Base-by-base conservation (phyloP, 83 land plant species). In the Diphasiastrum complanatum region DNA sequence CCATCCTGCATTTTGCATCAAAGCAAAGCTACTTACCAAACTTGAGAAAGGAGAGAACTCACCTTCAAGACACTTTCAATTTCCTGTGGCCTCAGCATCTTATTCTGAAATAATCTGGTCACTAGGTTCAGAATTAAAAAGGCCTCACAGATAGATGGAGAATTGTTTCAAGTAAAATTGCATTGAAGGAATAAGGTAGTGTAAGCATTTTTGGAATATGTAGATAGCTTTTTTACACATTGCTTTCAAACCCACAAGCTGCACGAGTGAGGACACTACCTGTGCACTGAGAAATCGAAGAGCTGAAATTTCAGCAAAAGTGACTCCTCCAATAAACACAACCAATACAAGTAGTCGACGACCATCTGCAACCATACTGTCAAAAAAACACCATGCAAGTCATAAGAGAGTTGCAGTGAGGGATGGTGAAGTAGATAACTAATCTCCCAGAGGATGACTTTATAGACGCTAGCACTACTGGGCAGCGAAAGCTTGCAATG, bases 281-380 rank as follows among this genome's bases (percentile, higher is more conserved):
- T 83, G 86, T 46, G 77, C 61, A 67, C 76, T 73, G 27, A 83
- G 79, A 43, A 83, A 83, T 18, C 97, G 81, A 53, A 92, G 91
- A 31, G 97, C 95, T 53, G 95, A 81, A 34, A 88, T 85, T 69
- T 87, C 97, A n/a, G 95, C 95, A 81, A 87, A 92, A 18, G 97
- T 92, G 36, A 85, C 87, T 4, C 97, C 97, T 38, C 95, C 97
- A 75, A 91, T 72, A 30, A 92, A 92, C 6, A 92, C 78, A 33
- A 92, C 91, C 61, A 92, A 66, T n/a, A 79, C 95, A 19, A 92
- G 52, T 11, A 79, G 70, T 1, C 95, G 87, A 37, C 87, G 78
- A 16, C 91, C 90, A 78, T 83, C 84, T 33, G 55, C 69, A 8
- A 75, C 68, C 53, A 83, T 79, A 66, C 45, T n/a, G 14, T 14